Conservation (phyloP, 2,329 filamentous ascomycete genomes). For the Xylaria sp. region DNA sequence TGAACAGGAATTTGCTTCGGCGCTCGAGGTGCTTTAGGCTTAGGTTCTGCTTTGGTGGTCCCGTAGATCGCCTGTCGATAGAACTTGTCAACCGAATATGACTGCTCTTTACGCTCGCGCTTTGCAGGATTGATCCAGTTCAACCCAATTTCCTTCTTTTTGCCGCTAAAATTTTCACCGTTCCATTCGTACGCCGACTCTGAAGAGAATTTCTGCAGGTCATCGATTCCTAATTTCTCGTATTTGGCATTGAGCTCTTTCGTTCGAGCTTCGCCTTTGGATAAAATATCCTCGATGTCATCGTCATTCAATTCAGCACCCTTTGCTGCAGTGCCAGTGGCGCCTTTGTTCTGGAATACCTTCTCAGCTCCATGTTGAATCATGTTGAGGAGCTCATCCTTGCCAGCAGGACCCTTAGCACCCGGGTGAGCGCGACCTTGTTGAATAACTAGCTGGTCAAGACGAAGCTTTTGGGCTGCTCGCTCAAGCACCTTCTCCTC, state of each 20-base stretch:
- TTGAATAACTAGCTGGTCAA: slow-evolving; percentile 97
- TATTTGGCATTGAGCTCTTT: slow-evolving; percentile 92
- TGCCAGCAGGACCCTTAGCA: slow-evolving; percentile 89
- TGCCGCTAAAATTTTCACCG: slow-evolving; percentile 90
- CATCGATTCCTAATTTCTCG: slow-evolving; percentile 95
- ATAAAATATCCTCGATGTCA: slow-evolving; percentile 89
- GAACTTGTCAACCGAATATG: slow-evolving; percentile 99
- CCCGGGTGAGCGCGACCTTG: slow-evolving; percentile 93
- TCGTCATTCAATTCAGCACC: slow-evolving; percentile 78
- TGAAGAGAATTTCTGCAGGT: slow-evolving; percentile 96
- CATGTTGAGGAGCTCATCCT: slow-evolving; percentile 96
- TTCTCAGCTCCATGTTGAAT: slow-evolving; percentile 98
- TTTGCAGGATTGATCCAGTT: slow-evolving; percentile 99
- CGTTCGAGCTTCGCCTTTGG: slow-evolving; percentile 87
- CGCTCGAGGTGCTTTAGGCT: slow-evolving; percentile 93
- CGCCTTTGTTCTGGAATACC: slow-evolving; percentile 81
- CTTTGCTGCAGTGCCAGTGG: slow-evolving; percentile 69
- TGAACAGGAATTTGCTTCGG: slow-evolving; percentile 93
- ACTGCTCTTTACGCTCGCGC: slow-evolving; percentile 97
- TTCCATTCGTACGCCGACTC: slow-evolving; percentile 99
- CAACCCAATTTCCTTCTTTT: slow-evolving; percentile 91
- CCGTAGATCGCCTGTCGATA: slow-evolving; percentile 88
- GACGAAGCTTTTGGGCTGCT: slow-evolving; percentile 93
- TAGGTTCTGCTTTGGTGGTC: slow-evolving; percentile 80
- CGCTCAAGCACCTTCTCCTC: slow-evolving; percentile 98